Base-by-base conservation (phyloP, 106 monocot species). In the Chionographis japonica region DNA sequence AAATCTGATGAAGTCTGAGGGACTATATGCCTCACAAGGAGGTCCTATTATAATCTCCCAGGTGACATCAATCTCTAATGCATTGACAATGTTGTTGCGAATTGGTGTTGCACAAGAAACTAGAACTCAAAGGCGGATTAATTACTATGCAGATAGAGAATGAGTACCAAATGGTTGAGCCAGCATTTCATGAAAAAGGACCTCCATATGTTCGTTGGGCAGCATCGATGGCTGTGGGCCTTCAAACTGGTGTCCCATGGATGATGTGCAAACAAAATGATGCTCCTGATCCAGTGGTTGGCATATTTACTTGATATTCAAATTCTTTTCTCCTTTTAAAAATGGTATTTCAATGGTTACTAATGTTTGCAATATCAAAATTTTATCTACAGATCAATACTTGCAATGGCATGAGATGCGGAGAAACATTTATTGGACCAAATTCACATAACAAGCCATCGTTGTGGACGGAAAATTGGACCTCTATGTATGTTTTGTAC, bases 391-490 rank as follows among this genome's bases (percentile, higher is more conserved):
- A 97, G 97, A 97, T 92, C 10, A 89, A 92, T 71, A 72, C 89
- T 5, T 98, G 98, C 65, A 98, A 98, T 68, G 89, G 90, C 8
- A 54, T 87, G 80, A 81, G 59, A 37, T 98, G 92, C 46, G 95
- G 84, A 37, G 80, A 95, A 74, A 95, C 85, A 37, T 92, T 89
- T 74, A 17, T 11, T 35, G 89, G 87, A 18, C 98, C 98, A 38
- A 98, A 98, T 69, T 93, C 93, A 52, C 93, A 90, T 13, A 79
- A 69, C 8, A 98, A 98, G 69, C 98, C 98, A 66, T 9, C 87
- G 35, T 11, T 98, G 8, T 98, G 98, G 98, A 93, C 90, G 9
- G 92, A 98, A 68, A 98, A 98, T 52, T 98, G 98, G 98, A 90
- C 93, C 2, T 64, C 80, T 68, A 42, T 55, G 93, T 93, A 85